phyloP scores from a whole-genome alignment of 1,284 basidiomycete genomes.

The Amylostereum areolatum region DNA sequence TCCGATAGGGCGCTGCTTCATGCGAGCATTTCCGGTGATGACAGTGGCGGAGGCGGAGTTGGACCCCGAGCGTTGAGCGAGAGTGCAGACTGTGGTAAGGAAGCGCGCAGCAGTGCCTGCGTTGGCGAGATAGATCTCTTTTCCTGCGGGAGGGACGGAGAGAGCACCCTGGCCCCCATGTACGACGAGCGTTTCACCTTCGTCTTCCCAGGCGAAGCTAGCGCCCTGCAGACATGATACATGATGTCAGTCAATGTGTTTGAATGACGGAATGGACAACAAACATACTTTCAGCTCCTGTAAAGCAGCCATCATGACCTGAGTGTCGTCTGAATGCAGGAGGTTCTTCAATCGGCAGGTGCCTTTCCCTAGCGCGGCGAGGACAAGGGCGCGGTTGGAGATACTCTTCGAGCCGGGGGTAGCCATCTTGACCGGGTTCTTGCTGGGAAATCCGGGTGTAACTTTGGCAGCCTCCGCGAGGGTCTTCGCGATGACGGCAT shows the following conservation, averaged over 20 bases:
- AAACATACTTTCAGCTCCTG: conserved; percentile 73
- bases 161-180: conserved; percentile 81
- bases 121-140: conserved; percentile 94
- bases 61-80: conserved; percentile 51
- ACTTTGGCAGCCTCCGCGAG: conserved; percentile 76
- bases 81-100: conserved; percentile 92
- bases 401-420: conserved; percentile 97
- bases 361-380: conserved; percentile 88
- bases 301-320: conserved; percentile 97
- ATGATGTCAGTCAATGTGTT: background rate
- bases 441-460: conserved; percentile 58
- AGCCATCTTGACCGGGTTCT: conserved; percentile 76
- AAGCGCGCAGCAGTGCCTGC: conserved; percentile 98
- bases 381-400: conserved; percentile 91
- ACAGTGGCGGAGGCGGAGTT: conserved; percentile 50
- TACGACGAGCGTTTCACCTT: conserved; percentile 90
- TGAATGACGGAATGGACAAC: background rate
- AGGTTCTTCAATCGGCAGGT: conserved; percentile 88
- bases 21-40: conserved; percentile 96
- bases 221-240: conserved; percentile 57
- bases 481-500: conserved; percentile 76
- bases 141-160: conserved; percentile 70
- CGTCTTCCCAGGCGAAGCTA: conserved; percentile 87
- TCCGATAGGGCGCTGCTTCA: conserved; percentile 96
- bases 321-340: conserved; percentile 96